Percentiles rank a stretch among this genome's conserved stretches.
These are phyloP conservation scores for Plantago lanceolata DNA, from an alignment of 305 asterid species.

Conservation along the genomic window DNA sequence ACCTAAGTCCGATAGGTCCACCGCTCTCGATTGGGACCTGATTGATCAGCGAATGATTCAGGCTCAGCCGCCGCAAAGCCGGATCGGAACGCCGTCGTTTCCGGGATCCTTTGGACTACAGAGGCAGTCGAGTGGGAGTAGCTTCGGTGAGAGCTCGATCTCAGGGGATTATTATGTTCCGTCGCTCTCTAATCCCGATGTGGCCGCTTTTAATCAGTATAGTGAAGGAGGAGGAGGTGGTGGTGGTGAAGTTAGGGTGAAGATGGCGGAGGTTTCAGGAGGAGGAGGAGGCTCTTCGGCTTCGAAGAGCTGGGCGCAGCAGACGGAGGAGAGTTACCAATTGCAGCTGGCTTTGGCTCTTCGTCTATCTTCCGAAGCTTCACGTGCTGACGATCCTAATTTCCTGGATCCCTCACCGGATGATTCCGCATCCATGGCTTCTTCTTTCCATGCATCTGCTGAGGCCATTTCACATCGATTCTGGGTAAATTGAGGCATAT, in stretches of 20 bases:
- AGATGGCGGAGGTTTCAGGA: constrained; percentile 42
- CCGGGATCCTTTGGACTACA: constrained; percentile 60
- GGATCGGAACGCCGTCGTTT: constrained; percentile 49
- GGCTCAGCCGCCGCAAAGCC: constrained; percentile 44
- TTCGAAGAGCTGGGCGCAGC: constrained; percentile 96
- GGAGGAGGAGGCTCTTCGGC: constrained; percentile 51
- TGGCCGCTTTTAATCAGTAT: constrained; percentile 30
- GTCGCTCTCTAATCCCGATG: constrained; percentile 55
- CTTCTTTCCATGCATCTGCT: constrained; percentile 41
- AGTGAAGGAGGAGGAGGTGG: constrained; percentile 35
- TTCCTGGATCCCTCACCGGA: constrained; percentile 72
- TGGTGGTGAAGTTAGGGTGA: constrained; percentile 50
- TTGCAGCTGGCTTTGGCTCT: constrained; percentile 92
- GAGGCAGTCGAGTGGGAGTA: constrained; percentile 94
- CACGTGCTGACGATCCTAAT: constrained; percentile 84
- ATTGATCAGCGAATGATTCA: constrained; percentile 58
- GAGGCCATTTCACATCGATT: constrained; percentile 87
- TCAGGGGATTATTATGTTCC: constrained; percentile 77
- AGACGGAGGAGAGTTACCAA: constrained; percentile 96
- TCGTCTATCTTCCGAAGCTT: constrained; percentile 78
- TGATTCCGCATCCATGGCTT: constrained; percentile 41
- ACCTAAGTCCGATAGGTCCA: constrained; percentile 39
- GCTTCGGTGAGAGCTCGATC: constrained; percentile 82
- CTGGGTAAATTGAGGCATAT: constrained; percentile 52
- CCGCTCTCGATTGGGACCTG: constrained; percentile 58